Conservation (phyloP, 2,329 filamentous ascomycete genomes). For the Nannizzia gypsea region DNA sequence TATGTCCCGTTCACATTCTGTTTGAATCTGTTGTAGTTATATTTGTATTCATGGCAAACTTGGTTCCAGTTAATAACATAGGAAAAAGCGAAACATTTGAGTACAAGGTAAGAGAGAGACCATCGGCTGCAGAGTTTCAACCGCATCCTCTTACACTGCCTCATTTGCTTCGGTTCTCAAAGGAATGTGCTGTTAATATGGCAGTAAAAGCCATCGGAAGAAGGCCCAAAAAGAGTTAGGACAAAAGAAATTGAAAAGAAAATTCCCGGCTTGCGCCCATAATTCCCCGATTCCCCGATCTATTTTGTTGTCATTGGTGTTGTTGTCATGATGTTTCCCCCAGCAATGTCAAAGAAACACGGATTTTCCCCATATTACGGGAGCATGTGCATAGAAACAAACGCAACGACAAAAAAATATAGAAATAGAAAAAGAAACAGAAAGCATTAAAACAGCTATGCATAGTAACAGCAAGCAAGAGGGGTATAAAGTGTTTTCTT, state of each 20-base stretch:
- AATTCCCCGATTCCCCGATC: neutral
- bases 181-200: neutral
- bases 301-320: constrained; percentile 3
- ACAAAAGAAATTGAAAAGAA: neutral
- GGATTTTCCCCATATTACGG: neutral
- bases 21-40: neutral
- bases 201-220: neutral
- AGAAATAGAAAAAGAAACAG: neutral
- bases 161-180: neutral
- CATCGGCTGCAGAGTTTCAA: neutral
- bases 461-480: neutral
- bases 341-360: constrained; percentile 4
- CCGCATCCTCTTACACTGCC: neutral
- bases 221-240: neutral
- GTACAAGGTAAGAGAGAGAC: neutral
- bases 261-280: neutral
- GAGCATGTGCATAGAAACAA: constrained; percentile 1
- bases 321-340: constrained; percentile 3
- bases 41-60: neutral
- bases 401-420: constrained; percentile 5
- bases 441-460: constrained; percentile 6
- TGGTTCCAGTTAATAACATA: neutral
- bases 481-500: constrained; percentile 2
- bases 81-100: neutral
- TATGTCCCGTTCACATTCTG: neutral